phyloP scores from a whole-genome alignment of 108 stramenopile genomes.

The Stephanodiscus minutulus region DNA sequence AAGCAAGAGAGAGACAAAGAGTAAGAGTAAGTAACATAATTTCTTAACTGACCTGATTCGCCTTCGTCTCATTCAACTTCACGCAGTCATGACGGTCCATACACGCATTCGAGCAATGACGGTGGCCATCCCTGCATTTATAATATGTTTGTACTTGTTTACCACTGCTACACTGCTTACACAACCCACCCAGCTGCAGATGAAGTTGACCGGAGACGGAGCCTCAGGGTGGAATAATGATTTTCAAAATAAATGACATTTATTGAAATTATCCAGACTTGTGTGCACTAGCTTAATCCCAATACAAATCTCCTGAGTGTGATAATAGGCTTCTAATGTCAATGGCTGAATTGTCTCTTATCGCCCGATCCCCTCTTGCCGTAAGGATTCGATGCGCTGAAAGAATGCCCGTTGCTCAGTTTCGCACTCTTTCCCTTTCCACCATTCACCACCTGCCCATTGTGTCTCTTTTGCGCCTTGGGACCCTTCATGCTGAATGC shows the following conservation, averaged over 20 bases:
- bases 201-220: no score
- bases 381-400: constrained; percentile 96
- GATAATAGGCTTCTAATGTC: constrained; percentile 7
- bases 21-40: no score
- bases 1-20: no score
- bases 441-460: constrained; percentile 45
- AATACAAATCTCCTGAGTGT: not conserved
- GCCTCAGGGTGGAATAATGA: no score
- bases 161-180: no score
- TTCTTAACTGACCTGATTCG: no score
- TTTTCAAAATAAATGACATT: not conserved
- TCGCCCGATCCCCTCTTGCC: constrained; percentile 87
- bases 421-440: constrained; percentile 53
- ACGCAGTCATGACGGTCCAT: no score
- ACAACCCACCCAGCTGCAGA: no score
- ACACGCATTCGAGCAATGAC: no score
- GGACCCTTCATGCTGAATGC: constrained; percentile 85
- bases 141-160: no score
- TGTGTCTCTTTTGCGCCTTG: constrained; percentile 56
- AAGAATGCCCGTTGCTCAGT: constrained; percentile 79
- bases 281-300: not conserved
- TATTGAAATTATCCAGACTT: not conserved
- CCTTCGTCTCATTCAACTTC: no score
- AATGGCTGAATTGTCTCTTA: constrained; percentile 91
- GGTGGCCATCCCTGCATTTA: no score